These are phyloP conservation scores for Nemania sp. DNA, from an alignment of 2,329 filamentous ascomycete species.

Conservation along the genomic window DNA sequence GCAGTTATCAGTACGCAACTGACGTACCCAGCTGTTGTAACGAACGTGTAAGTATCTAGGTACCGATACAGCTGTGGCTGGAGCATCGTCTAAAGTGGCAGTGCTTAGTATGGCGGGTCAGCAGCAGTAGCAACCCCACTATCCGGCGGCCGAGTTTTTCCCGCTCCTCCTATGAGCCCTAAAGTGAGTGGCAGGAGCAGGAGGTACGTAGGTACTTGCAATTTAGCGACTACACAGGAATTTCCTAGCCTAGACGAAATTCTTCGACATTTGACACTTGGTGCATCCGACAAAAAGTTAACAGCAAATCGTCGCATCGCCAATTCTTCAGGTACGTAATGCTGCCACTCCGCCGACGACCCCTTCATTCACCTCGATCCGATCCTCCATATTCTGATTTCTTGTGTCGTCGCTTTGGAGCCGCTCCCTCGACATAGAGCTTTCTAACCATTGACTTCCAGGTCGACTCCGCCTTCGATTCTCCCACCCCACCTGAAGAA, in stretches of 20 bases:
- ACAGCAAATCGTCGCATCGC: constrained; percentile 49
- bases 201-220: constrained; percentile 45
- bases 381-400: background rate
- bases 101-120: constrained; percentile 8
- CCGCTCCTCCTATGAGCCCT: constrained; percentile 39
- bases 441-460: constrained; percentile 36
- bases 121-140: constrained; percentile 16
- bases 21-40: too few species aligned
- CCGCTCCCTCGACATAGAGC: background rate
- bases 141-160: constrained; percentile 40
- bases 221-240: constrained; percentile 52
- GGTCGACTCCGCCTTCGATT: constrained; percentile 55
- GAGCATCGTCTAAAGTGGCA: constrained; percentile 21
- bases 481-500: constrained; percentile 55
- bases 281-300: constrained; percentile 46
- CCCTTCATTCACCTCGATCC: background rate
- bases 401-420: background rate
- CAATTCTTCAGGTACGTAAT: constrained; percentile 49
- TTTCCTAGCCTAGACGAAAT: constrained; percentile 47
- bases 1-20: background rate
- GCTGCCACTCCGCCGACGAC: constrained; percentile 13
- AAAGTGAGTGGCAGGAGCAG: constrained; percentile 36
- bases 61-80: constrained; percentile 30
- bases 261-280: constrained; percentile 45
- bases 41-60: constrained; percentile 8